These are phyloP conservation scores for Leccinum incarnatum DNA, from an alignment of 768 basidiomycete genomes.

Conservation along the genomic window DNA sequence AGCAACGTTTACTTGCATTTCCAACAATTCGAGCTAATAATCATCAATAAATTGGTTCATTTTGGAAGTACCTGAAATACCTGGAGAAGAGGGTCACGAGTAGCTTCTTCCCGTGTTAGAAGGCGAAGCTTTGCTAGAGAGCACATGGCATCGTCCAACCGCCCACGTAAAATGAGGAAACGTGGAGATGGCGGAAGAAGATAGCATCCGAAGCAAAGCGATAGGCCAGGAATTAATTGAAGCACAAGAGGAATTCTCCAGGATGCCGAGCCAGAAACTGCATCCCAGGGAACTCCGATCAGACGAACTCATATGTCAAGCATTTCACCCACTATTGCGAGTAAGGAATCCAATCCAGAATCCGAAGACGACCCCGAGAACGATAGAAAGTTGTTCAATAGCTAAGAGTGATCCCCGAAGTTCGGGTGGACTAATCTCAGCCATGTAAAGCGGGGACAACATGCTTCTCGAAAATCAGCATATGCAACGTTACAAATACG, in stretches of 20 bases:
- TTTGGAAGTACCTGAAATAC: constrained; percentile 21
- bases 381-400: constrained; percentile 78
- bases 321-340: constrained; percentile 47
- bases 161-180: constrained; percentile 47
- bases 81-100: constrained; percentile 51
- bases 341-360: constrained; percentile 83
- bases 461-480: constrained; percentile 44
- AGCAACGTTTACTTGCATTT: constrained; percentile 68
- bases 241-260: constrained; percentile 78
- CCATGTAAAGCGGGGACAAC: constrained; percentile 80
- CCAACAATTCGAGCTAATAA: constrained; percentile 63
- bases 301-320: not conserved
- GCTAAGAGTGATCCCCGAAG: constrained; percentile 76
- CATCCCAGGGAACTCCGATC: not conserved
- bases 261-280: constrained; percentile 61
- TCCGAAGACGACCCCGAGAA: constrained; percentile 75
- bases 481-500: constrained; percentile 6
- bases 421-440: constrained; percentile 82
- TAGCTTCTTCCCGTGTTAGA: constrained; percentile 44
- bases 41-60: not conserved
- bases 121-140: constrained; percentile 55
- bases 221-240: constrained; percentile 66
- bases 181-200: constrained; percentile 50
- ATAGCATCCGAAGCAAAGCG: constrained; percentile 59
- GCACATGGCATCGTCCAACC: constrained; percentile 52